Conservation (phyloP, 148 eudicot species). For the Camellia lanceoleosa region DNA sequence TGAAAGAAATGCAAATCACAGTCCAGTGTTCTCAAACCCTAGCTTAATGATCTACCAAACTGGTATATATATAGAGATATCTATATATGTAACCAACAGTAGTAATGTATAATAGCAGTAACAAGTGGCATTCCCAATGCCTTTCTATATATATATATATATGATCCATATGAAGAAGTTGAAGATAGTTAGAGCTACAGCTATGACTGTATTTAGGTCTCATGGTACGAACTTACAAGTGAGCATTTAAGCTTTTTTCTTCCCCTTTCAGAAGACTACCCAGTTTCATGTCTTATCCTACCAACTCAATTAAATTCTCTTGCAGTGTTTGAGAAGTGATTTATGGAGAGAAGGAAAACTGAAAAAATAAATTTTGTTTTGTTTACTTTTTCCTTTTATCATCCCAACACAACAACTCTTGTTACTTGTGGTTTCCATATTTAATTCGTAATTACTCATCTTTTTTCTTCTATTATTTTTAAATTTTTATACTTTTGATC, state of each 20-base stretch:
- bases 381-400: no score
- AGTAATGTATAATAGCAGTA: neutral
- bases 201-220: neutral
- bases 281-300: constrained; percentile 14
- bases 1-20: neutral
- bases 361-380: no score
- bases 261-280: neutral
- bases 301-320: constrained; percentile 1
- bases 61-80: neutral
- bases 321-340: no score
- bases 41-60: neutral
- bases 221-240: neutral
- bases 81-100: neutral
- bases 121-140: neutral
- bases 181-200: neutral
- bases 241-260: neutral
- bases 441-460: neutral
- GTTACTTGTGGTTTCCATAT: constrained; percentile 7
- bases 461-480: neutral
- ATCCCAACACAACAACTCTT: no score
- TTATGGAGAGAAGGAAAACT: no score
- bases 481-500: constrained; percentile 1
- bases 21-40: neutral
- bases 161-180: neutral
- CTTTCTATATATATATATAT: neutral